phyloP scores from a whole-genome alignment of 2,329 filamentous ascomycete genomes.

The Fusarium agapanthi region DNA sequence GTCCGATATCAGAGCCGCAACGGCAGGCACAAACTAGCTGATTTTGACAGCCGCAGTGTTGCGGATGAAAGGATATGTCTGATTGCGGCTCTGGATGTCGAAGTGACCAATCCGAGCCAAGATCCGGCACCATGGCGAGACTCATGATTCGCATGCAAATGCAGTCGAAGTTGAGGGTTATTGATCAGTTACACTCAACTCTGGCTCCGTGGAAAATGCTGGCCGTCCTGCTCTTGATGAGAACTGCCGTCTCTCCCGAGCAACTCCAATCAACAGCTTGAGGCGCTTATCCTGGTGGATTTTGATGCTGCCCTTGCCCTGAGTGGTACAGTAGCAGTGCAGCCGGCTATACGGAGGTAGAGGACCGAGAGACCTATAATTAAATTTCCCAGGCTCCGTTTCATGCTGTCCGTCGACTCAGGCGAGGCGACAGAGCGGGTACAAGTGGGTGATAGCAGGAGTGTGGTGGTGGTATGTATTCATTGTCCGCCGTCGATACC shows the following conservation, averaged over 20 bases:
- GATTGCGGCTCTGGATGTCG: constrained; percentile 11
- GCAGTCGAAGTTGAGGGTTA: not conserved
- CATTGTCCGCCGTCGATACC: not conserved
- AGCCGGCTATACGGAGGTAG: not conserved
- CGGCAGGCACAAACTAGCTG: not conserved
- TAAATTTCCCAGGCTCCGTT: constrained; percentile 37
- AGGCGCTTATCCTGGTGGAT: constrained; percentile 31
- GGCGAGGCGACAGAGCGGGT: constrained; percentile 30
- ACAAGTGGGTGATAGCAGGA: not conserved
- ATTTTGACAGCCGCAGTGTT: constrained; percentile 5
- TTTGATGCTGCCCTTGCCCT: constrained; percentile 21
- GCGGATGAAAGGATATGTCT: constrained; percentile 25
- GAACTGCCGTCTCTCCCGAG: constrained; percentile 34
- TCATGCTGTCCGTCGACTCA: constrained; percentile 26
- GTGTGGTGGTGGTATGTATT: not conserved
- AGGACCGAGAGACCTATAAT: constrained; percentile 27
- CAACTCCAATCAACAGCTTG: constrained; percentile 8
- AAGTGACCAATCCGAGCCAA: constrained; percentile 11
- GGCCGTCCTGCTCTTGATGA: constrained; percentile 8
- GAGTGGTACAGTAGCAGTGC: not conserved
- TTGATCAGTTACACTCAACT: not conserved
- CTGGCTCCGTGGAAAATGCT: constrained; percentile 5
- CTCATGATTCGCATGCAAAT: not conserved
- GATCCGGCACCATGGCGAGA: constrained; percentile 1
- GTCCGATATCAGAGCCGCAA: constrained; percentile 12